Evolutionary conservation across 148 eudicot genomes (phyloP).

Genomic region (Vaccinium macrocarpon): DNA sequence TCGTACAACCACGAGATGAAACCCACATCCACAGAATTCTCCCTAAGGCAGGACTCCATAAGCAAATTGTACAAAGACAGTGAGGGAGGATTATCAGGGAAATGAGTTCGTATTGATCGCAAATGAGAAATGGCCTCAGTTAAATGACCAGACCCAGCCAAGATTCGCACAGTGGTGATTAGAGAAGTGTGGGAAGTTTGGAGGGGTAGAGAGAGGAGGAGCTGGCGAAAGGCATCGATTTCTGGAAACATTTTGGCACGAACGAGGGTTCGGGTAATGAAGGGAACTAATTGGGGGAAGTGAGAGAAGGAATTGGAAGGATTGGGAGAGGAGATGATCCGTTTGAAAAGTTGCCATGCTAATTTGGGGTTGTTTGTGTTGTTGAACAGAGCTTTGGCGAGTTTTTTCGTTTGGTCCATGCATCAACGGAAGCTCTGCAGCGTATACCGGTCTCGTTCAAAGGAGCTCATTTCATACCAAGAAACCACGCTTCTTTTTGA

Average conservation of each 20-base stretch:
- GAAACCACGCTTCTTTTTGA: no score
- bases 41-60: slow-evolving; percentile 38
- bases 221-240: slow-evolving; percentile 49
- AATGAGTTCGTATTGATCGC: slow-evolving; percentile 45
- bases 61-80: slow-evolving; percentile 58
- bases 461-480: no score
- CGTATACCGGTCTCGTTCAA: no score
- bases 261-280: slow-evolving; percentile 50
- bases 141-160: slow-evolving; percentile 51
- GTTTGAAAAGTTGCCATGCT: slow-evolving; percentile 89
- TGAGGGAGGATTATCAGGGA: slow-evolving; percentile 38
- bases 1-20: slow-evolving; percentile 59
- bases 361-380: slow-evolving; percentile 64
- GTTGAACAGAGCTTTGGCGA: slow-evolving; percentile 42
- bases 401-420: slow-evolving; percentile 24
- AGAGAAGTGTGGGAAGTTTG: slow-evolving; percentile 19
- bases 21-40: slow-evolving; percentile 21
- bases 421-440: no score
- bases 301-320: slow-evolving; percentile 15
- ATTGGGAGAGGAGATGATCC: slow-evolving; percentile 32
- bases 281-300: slow-evolving; percentile 32
- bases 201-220: slow-evolving; percentile 36
- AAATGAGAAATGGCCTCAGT: slow-evolving; percentile 59
- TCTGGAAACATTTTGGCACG: slow-evolving; percentile 63
- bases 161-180: slow-evolving; percentile 31